Conservation (phyloP, 73 alveolate species). For the Paramecium tetraurelia region DNA sequence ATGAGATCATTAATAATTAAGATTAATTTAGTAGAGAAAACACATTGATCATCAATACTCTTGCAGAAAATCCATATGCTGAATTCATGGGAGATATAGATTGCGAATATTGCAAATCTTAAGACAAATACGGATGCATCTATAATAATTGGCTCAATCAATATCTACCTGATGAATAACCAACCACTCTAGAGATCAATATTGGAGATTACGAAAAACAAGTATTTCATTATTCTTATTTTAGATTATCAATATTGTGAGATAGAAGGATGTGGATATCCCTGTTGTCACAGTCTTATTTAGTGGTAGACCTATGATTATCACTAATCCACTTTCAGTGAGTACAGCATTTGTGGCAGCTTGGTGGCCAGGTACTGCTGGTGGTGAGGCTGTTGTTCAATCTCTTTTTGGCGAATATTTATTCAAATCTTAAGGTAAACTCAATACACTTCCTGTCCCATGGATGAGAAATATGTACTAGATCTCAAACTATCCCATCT, state of each 20-base stretch:
- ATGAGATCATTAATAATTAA: not conserved
- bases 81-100: slow-evolving; percentile 68
- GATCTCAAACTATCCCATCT: slow-evolving; percentile 57
- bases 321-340: slow-evolving; percentile 7
- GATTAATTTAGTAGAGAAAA: slow-evolving; percentile 25
- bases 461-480: slow-evolving; percentile 56
- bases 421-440: slow-evolving; percentile 29
- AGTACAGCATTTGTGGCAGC: slow-evolving; percentile 63
- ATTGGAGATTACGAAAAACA: slow-evolving; percentile 26
- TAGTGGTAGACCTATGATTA: slow-evolving; percentile 64
- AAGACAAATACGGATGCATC: slow-evolving; percentile 50
- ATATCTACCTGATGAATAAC: slow-evolving; percentile 38
- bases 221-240: not conserved
- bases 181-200: slow-evolving; percentile 17
- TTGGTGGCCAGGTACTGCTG: slow-evolving; percentile 71
- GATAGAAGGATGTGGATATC: slow-evolving; percentile 2
- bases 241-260: not conserved
- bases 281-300: slow-evolving; percentile 60
- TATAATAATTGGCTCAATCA: slow-evolving; percentile 56
- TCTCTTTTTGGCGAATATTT: slow-evolving; percentile 63
- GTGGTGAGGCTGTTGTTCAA: slow-evolving; percentile 65
- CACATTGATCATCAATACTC: slow-evolving; percentile 46
- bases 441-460: slow-evolving; percentile 61
- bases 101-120: slow-evolving; percentile 47
- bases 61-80: slow-evolving; percentile 67